Percentiles rank a stretch among this genome's conserved stretches.
Evolutionary conservation across 1,139 yeast species (phyloP).

Genomic region (Candida neerlandica): DNA sequence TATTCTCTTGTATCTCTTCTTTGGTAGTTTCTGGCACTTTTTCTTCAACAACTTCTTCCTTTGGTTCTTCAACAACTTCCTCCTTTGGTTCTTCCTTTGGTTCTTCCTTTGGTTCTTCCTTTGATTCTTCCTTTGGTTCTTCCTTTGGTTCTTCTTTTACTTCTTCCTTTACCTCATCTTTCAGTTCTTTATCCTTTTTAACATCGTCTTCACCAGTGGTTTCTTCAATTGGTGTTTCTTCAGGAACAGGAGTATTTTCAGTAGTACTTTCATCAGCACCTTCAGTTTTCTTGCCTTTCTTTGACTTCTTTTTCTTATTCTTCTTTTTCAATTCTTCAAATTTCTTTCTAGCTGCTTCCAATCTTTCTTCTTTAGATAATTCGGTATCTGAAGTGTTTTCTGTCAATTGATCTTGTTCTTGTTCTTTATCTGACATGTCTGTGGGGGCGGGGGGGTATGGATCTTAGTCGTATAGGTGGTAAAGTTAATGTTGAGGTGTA

Average conservation of each 20-base stretch:
- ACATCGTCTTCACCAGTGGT: neutral
- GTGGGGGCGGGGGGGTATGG: neutral
- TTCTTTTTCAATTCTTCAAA: conserved; percentile 66
- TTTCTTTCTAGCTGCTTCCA: conserved; percentile 66
- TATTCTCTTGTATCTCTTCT: conserved; percentile 9
- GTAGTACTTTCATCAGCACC: conserved; percentile 18
- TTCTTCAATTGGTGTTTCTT: conserved; percentile 4
- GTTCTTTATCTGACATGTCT: conserved; percentile 16
- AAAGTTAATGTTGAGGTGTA: neutral
- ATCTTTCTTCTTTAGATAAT: conserved; percentile 53
- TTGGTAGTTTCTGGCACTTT: neutral
- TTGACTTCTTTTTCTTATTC: conserved; percentile 47
- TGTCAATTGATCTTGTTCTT: conserved; percentile 7
- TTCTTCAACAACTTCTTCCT: conserved; percentile 1
- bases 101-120: conserved; percentile 10
- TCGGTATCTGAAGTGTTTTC: conserved; percentile 18
- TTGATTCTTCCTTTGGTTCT: conserved; percentile 14
- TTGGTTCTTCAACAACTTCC: conserved; percentile 2
- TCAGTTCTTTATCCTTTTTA: conserved; percentile 11
- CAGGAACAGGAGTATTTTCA: conserved; percentile 13
- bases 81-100: neutral
- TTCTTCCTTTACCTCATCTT: conserved; percentile 16
- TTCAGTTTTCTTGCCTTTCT: conserved; percentile 17
- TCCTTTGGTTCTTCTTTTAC: conserved; percentile 13
- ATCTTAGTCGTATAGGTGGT: neutral